Percentiles rank a stretch among this genome's conserved stretches.
Evolutionary conservation across 306 rosid species (phyloP).

Genomic region (Castanea sativa): DNA sequence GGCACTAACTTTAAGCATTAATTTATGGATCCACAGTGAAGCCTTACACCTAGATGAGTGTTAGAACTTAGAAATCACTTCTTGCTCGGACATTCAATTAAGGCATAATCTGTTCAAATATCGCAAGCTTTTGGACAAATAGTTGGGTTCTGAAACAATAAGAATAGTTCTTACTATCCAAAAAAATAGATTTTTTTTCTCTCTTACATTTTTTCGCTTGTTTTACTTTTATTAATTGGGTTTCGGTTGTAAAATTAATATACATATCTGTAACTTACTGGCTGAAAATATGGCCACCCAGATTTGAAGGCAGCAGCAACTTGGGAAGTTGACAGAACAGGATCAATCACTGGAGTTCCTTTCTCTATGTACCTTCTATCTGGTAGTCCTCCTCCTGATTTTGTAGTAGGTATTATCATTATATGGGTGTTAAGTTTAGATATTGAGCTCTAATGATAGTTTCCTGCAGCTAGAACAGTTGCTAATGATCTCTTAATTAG

Average conservation of each 20-base stretch:
- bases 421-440: neutral
- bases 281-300: constrained; percentile 34
- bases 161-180: neutral
- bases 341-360: constrained; percentile 63
- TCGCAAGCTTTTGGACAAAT: neutral
- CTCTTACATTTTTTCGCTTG: neutral
- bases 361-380: constrained; percentile 88
- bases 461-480: constrained; percentile 11
- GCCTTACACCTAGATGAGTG: neutral
- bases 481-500: neutral
- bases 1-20: neutral
- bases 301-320: constrained; percentile 83
- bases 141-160: neutral
- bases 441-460: neutral
- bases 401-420: constrained; percentile 3
- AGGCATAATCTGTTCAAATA: neutral
- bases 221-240: neutral
- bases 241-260: neutral
- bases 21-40: neutral
- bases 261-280: neutral
- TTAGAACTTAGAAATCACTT: neutral
- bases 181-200: neutral
- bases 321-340: constrained; percentile 93
- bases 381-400: constrained; percentile 44
- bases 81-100: neutral